Evolutionary conservation across 1,284 basidiomycete species (phyloP), one percentile per base, ranked within the genome.

Genomic region (Apiotrichum montevideense): DNA sequence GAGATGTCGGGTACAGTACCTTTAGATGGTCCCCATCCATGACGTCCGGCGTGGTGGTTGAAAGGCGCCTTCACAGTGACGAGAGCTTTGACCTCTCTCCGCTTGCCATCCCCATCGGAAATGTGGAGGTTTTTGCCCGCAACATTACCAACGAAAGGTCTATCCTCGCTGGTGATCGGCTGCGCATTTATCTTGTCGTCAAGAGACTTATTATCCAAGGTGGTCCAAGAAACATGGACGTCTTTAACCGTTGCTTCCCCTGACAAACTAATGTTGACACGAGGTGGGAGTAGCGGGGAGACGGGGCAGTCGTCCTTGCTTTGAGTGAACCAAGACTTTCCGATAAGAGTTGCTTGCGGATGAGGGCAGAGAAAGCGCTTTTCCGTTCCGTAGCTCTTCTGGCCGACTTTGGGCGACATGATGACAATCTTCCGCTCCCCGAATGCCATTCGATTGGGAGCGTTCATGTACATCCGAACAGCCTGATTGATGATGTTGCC

Each of bases 281-380:
- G 83, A 33, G 93, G 93, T 83, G 63, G 86, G 79, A 62, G 87
- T 5, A 69, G 55, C 14, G 69, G 65, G 39, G 65, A 66, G 11
- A 63, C 61, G n/a, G 71, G 68, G 47, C 71, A 72, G 21, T 66
- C 65, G 45, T 74, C 71, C 4, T 69, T 64, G 32, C 64, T 64
- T 14, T 65, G 67, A 9, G 72, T 66, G 90, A 92, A 97, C 94
- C 94, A 98, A 33, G 88, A 87, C 70, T 90, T 88, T 48, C 94
- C 95, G 68, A 96, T 88, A 80, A 98, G 84, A 68, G 93, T 87
- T 39, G 92, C 94, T 49, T 91, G 92, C 4, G 94, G 94, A 53
- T 93, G 94, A 2, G 95, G 95, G 70, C 93, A 96, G 13, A 98
- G 82, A 81, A 97, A 97, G 50, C 94, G 84, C 77, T 97, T 96